Evolutionary conservation across 2,329 filamentous ascomycete species (phyloP).

Genomic region (Ophiostoma perfectum): DNA sequence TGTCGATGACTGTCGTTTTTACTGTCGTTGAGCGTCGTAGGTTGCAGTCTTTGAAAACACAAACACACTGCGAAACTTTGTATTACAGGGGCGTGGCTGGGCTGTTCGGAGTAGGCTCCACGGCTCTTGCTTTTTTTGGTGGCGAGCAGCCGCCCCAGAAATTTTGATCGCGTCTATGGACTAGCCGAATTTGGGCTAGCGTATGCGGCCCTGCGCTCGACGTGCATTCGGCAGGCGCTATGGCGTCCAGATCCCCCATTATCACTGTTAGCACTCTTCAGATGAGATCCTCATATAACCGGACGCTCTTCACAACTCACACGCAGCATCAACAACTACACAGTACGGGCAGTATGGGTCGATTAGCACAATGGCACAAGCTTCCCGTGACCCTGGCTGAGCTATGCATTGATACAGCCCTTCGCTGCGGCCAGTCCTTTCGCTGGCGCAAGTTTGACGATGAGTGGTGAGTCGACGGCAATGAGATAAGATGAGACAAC

Average conservation of each 20-base stretch:
- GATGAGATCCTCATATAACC: background rate
- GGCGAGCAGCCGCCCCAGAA: slow-evolving; percentile 17
- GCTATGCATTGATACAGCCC: slow-evolving; percentile 87
- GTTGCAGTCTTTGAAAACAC: background rate
- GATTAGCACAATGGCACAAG: slow-evolving; percentile 66
- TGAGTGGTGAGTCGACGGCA: slow-evolving; percentile 61
- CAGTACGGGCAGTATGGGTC: background rate
- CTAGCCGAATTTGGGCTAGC: slow-evolving; percentile 36
- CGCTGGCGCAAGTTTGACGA: slow-evolving; percentile 83
- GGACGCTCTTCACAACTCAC: no score
- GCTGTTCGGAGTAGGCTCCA: background rate
- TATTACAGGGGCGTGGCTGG: slow-evolving; percentile 14
- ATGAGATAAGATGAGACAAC: background rate
- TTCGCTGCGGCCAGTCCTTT: slow-evolving; percentile 94
- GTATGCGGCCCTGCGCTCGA: background rate
- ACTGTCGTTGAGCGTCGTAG: background rate
- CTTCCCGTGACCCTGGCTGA: slow-evolving; percentile 77
- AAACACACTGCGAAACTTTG: background rate
- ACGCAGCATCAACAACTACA: background rate
- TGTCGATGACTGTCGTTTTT: background rate
- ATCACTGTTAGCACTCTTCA: background rate
- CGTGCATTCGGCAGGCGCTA: background rate
- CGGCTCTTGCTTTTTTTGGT: slow-evolving; percentile 8
- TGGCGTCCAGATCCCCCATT: background rate
- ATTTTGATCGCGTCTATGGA: slow-evolving; percentile 29